Conservation (phyloP, 2,329 filamentous ascomycete species). For the Monilinia aucupariae region DNA sequence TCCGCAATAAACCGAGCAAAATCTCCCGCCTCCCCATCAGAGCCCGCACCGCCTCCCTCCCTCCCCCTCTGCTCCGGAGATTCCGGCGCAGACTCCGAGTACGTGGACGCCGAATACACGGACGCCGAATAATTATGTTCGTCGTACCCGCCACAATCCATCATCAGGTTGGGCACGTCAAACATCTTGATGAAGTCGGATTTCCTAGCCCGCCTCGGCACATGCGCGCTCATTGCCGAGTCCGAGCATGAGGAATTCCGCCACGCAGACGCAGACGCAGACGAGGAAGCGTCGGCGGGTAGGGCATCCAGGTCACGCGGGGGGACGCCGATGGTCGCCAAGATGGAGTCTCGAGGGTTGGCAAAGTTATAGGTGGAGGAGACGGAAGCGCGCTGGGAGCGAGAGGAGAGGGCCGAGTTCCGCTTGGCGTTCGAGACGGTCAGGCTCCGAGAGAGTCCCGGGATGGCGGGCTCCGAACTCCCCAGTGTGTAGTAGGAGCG, state of each 20-base stretch:
- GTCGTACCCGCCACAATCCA: conserved; percentile 4
- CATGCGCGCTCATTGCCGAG: background rate
- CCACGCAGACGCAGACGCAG: background rate
- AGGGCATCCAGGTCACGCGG: background rate
- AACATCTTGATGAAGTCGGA: background rate
- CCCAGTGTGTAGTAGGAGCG: conserved; percentile 7
- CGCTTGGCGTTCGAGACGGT: background rate
- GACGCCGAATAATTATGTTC: background rate
- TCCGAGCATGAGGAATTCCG: background rate
- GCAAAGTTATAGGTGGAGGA: background rate
- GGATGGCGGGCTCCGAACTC: background rate
- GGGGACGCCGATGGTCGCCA: background rate
- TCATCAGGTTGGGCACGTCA: conserved; percentile 1
- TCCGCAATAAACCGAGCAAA: background rate
- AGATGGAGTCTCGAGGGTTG: background rate
- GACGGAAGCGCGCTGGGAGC: background rate
- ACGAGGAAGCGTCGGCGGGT: background rate
- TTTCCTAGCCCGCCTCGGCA: background rate
- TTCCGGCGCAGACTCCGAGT: background rate
- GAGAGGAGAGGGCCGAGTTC: background rate
- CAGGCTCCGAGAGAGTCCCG: background rate
- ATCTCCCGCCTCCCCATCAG: background rate
- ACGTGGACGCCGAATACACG: background rate
- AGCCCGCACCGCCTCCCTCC: background rate
- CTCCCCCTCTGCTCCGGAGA: background rate